Evolutionary conservation across 2,329 filamentous ascomycete genomes (phyloP).

Genomic region (Pseudogymnoascus sp.): DNA sequence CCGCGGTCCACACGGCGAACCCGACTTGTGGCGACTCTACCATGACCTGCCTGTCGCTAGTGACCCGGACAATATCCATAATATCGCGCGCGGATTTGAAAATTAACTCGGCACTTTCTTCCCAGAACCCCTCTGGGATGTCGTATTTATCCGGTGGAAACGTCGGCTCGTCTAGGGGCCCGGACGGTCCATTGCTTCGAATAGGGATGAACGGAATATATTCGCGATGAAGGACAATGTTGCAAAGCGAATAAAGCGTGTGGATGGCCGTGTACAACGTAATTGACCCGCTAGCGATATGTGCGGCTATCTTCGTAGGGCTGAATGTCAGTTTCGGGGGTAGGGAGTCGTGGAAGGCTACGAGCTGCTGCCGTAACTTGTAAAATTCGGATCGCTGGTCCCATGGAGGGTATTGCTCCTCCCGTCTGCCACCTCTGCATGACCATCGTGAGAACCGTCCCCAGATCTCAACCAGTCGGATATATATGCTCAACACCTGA

Average conservation of each 20-base stretch:
- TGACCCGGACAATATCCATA: conserved; percentile 55
- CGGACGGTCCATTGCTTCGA: conserved; percentile 38
- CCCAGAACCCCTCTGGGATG: conserved; percentile 51
- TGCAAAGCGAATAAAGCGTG: conserved; percentile 55
- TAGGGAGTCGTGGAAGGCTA: conserved; percentile 44
- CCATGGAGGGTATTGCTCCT: conserved; percentile 48
- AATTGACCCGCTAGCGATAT: conserved; percentile 54
- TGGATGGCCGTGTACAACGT: conserved; percentile 61
- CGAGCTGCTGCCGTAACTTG: conserved; percentile 42
- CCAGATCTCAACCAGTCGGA: conserved; percentile 52
- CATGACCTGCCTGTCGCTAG: conserved; percentile 34
- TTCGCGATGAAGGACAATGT: conserved; percentile 60
- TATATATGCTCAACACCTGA: conserved; percentile 41
- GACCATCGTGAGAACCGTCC: conserved; percentile 50
- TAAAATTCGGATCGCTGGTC: conserved; percentile 45
- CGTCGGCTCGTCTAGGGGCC: conserved; percentile 50
- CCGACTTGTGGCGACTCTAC: conserved; percentile 60
- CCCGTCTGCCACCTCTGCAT: conserved; percentile 41
- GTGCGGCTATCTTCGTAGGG: conserved; percentile 53
- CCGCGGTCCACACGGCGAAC: conserved; percentile 59
- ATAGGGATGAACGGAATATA: conserved; percentile 60
- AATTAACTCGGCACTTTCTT: conserved; percentile 49
- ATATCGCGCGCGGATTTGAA: conserved; percentile 57
- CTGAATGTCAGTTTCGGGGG: conserved; percentile 48
- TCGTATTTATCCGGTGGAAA: conserved; percentile 40